A percentile compares a stretch with the other conserved stretches of the same genome.
Conservation (phyloP, 352 stramenopile genomes). For the Globisporangium parvum region DNA sequence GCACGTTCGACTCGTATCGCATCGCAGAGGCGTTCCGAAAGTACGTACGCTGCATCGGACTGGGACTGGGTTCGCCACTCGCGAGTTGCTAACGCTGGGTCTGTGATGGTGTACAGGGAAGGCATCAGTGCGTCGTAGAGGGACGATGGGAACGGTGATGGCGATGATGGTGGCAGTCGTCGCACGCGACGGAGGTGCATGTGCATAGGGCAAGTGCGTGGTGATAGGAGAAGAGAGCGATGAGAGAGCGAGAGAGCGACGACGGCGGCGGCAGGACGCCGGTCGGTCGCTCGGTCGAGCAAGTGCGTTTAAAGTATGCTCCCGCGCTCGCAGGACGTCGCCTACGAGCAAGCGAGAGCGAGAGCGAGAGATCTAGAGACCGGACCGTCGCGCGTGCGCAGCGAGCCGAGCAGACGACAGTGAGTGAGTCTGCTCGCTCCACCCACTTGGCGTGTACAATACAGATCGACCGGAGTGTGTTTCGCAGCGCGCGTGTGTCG, state of each 20-base stretch:
- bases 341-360: slow-evolving; percentile 1
- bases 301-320: slow-evolving; percentile 3
- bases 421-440: slow-evolving; percentile 9
- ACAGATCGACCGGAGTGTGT: slow-evolving; percentile 18
- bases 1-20: slow-evolving; percentile 83
- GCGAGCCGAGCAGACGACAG: background rate
- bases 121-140: slow-evolving; percentile 69
- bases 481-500: background rate
- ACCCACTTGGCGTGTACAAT: slow-evolving; percentile 18
- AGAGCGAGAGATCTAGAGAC: slow-evolving; percentile 5
- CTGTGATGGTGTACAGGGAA: slow-evolving; percentile 50
- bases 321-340: background rate
- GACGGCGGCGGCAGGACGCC: background rate
- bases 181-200: background rate
- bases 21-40: slow-evolving; percentile 81
- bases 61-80: slow-evolving; percentile 5
- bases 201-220: too few relatives aligned
- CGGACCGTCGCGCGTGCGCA: background rate
- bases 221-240: background rate
- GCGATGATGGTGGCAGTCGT: background rate
- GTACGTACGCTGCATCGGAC: slow-evolving; percentile 33
- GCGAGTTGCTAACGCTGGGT: background rate
- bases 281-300: slow-evolving; percentile 12
- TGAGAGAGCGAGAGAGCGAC: too few relatives aligned
- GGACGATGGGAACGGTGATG: background rate